Evolutionary conservation across 805 yeast species (phyloP), one percentile per base, ranked within the genome.

Genomic region (Candida jianshihensis): DNA sequence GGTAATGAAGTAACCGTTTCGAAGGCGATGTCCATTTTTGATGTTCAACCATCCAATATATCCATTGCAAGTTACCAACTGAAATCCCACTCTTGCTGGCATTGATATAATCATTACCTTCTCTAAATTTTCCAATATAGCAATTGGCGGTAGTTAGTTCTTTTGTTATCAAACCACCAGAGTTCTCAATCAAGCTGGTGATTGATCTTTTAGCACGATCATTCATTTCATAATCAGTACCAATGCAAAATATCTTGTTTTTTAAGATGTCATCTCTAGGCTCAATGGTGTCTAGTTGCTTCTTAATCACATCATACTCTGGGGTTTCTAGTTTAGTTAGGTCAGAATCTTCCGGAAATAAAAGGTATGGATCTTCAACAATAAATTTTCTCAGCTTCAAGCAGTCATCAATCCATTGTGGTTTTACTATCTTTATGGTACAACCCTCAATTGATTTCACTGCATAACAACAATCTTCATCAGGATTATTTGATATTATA

Each of bases 361-460:
- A 30, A 14, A 70, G 46, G 51, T 81, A 84, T 2, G 71, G 70
- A 0, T 52, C 40, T 36, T 75, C 89, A 36, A 71, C 72, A 10
- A 81, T 55, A 34, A 59, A 66, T 31, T 64, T 54, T 19, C 76
- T 66, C 26, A 67, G 53, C 36, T 70, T 73, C 42, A 84, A 63
- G 51, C 89, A 81, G 40, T 74, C 82, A 35, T 79, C 78, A 12
- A 89, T 58, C 96, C 96, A 90, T 16, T 76, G 73, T 0, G 96
- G 94, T 4, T 71, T 63, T 4, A 89, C 92, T 13, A 79, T 68
- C 33, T 71, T 66, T 25, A 82, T 78, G 25, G 64, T 55, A 26
- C 64, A 56, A 5, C 54, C 54, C 1, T 60, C 61, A 18, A 59
- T 57, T 21, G 61, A 49, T 32, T 70, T 59, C 3, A 66, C 62